Conservation (phyloP, 176 grass and related monocot genomes). For the Calamus simplicifolius region DNA sequence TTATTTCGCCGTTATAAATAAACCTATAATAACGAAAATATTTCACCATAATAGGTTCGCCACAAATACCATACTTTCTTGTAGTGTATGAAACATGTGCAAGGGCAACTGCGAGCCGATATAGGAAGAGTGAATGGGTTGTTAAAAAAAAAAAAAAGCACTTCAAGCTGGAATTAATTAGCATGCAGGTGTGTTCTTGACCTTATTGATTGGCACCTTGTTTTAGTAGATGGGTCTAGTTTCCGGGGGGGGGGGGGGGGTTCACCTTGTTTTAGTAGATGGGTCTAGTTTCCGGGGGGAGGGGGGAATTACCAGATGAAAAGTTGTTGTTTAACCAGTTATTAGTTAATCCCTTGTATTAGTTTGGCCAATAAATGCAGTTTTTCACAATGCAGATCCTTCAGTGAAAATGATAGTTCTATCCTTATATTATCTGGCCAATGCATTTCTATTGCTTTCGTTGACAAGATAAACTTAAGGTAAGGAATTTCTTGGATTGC, state of each 20-base stretch:
- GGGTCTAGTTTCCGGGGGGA: too few species aligned
- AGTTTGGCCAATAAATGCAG: constrained; percentile 29
- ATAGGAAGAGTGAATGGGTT: constrained; percentile 59
- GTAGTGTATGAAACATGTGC: too few species aligned
- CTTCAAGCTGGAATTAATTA: constrained; percentile 80
- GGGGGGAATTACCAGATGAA: too few species aligned
- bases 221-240: background rate
- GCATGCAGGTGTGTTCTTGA: constrained; percentile 62
- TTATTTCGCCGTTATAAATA: too few species aligned
- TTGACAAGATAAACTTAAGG: constrained; percentile 94
- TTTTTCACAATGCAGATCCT: constrained; percentile 78
- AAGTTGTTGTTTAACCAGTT: background rate
- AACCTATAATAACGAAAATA: too few species aligned
- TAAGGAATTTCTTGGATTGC: constrained; percentile 15
- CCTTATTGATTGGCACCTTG: constrained; percentile 3
- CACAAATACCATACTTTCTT: too few species aligned
- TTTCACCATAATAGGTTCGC: too few species aligned
- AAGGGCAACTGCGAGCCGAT: constrained; percentile 95
- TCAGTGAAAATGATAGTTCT: constrained; percentile 69
- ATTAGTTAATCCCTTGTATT: background rate
- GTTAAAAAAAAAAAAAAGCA: constrained; percentile 70
- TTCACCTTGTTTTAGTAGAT: constrained; percentile 1
- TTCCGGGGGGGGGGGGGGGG: too few species aligned
- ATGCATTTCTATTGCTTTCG: constrained; percentile 74
- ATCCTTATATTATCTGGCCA: constrained; percentile 67